Evolutionary conservation across 2,329 filamentous ascomycete genomes (phyloP).

Genomic region (Ilyonectria destructans): DNA sequence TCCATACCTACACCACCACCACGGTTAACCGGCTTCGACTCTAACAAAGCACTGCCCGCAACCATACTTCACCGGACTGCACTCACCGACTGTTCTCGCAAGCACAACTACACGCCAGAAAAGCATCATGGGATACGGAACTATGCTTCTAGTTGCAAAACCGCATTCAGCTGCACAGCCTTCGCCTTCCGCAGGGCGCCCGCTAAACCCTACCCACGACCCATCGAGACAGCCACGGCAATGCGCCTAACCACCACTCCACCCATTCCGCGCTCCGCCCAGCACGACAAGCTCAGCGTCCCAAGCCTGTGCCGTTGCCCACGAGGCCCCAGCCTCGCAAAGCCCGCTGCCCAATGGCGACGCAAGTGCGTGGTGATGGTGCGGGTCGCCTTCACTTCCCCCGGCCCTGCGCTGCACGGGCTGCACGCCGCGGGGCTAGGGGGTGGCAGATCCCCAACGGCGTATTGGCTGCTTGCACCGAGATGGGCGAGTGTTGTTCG

Average conservation of each 20-base stretch:
- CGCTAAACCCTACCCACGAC: conserved; percentile 1
- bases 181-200: neutral
- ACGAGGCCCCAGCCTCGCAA: conserved; percentile 1
- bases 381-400: neutral
- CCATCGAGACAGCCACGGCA: neutral
- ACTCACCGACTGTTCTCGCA: neutral
- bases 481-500: neutral
- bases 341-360: neutral
- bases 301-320: neutral
- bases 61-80: neutral
- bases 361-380: neutral
- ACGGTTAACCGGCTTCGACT: neutral
- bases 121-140: neutral
- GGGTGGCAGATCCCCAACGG: conserved; percentile 1
- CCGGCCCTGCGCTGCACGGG: neutral
- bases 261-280: conserved; percentile 1
- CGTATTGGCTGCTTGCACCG: neutral
- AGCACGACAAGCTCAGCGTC: neutral
- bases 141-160: neutral
- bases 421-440: neutral
- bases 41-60: neutral
- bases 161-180: neutral
- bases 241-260: neutral
- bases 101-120: neutral
- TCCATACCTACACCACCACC: neutral